Evolutionary conservation across 495 filamentous ascomycete species (phyloP), one percentile per base, ranked within the genome.

Genomic region (Cairneyella variabilis): DNA sequence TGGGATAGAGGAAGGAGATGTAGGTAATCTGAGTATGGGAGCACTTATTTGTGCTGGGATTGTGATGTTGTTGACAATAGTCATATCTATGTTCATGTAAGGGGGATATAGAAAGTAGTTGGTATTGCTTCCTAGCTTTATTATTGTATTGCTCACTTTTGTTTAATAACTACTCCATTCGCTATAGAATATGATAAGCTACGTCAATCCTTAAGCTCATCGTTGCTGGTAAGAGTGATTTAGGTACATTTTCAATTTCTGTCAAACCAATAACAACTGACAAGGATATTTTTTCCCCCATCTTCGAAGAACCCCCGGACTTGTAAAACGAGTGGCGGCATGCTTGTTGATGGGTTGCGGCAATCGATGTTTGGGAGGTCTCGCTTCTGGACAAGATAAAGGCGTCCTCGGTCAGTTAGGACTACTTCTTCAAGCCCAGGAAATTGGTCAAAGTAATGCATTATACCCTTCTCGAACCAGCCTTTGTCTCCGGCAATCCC

Each of bases 1-100:
- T 23, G 4, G 48, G 25, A 46, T 57, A 57, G 17, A 57, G 48
- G 53, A 57, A 57, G 47, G 47, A 51, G 54, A 28, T 57, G 27
- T 52, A 41, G 32, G 12, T 52, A 43, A 32, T 30, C 36, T 48
- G 53, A 48, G 14, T 28, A 48, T 49, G 18, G 36, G 44, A 27
- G 26, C 10, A 30, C 30, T 55, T 49, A 14, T 55, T 55, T 55
- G 36, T 55, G 36, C 44, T 55, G 21, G 44, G 41, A 22, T 49
- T 55, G 49, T 55, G 26, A 55, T 55, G 26, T 26, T 55, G 23
- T 42, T 55, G 37, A 55, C 42, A 44, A 55, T 49, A 14, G 48
- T 55, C 49, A 49, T 55, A 26, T 55, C 26, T 32, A 6, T 48
- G 34, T 28, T 55, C 49, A 44, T 17, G 25, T 40, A 41, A 44